phyloP scores from a whole-genome alignment of 352 stramenopile species.

The Phytophthora sp. region DNA sequence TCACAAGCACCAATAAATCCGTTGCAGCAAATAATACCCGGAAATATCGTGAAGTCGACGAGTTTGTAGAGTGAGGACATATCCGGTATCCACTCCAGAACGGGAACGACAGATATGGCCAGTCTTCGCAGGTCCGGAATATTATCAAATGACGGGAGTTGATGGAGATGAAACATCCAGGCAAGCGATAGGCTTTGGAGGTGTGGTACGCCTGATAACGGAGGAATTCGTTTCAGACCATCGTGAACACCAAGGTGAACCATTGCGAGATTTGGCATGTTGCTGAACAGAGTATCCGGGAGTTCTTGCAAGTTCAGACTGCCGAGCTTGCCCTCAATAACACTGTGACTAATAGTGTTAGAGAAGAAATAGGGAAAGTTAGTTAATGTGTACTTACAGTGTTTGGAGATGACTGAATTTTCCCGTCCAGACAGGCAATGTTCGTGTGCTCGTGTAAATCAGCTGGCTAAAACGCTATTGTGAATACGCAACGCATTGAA shows the following conservation, averaged over 20 bases:
- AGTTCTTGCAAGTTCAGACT: conserved; percentile 12
- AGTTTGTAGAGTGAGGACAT: conserved; percentile 6
- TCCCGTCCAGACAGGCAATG: background rate
- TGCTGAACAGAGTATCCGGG: conserved; percentile 10
- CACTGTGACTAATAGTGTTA: conserved; percentile 2
- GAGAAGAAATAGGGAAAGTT: background rate
- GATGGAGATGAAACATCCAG: conserved; percentile 12
- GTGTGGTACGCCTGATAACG: conserved; percentile 10
- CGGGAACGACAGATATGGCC: conserved; percentile 1
- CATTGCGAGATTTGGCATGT: conserved; percentile 15
- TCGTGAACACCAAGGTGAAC: conserved; percentile 20
- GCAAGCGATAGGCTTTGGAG: conserved; percentile 17
- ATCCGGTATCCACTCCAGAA: conserved; percentile 19
- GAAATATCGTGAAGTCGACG: conserved; percentile 8
- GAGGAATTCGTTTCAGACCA: conserved; percentile 2
- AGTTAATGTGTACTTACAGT: background rate
- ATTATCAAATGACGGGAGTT: conserved; percentile 5
- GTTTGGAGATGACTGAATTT: background rate
- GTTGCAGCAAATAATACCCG: conserved; percentile 20
- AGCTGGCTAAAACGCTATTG: background rate
- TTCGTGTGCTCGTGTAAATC: background rate
- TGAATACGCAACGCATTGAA: background rate
- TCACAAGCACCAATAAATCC: conserved; percentile 18
- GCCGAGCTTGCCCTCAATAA: conserved; percentile 17
- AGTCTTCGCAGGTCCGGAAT: conserved; percentile 1